A percentile compares a stretch with the other conserved stretches of the same genome.
Evolutionary conservation across 257 asterid species (phyloP).

Genomic region (Jaltomata sinuosa): DNA sequence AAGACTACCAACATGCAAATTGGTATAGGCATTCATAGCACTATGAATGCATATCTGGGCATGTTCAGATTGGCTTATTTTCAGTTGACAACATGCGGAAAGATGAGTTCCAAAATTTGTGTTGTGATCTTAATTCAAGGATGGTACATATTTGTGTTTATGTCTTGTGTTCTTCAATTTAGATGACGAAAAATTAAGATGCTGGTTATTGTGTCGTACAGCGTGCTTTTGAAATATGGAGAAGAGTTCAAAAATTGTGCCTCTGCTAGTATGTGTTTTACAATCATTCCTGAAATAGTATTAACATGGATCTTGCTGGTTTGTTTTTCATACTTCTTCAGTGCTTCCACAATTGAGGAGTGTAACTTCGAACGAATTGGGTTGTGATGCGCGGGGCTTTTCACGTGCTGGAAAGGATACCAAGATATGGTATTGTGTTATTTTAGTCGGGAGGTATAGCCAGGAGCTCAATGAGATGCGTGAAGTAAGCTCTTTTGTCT

Average conservation of each 20-base stretch:
- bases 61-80: neutral
- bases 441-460: constrained; percentile 85
- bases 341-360: constrained; percentile 97
- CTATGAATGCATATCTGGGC: neutral
- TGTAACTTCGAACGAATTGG: constrained; percentile 68
- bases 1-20: neutral
- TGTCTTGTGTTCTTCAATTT: neutral
- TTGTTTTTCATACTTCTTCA: constrained; percentile 18
- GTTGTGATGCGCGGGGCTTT: constrained; percentile 77
- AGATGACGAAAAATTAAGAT: neutral
- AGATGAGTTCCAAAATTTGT: neutral
- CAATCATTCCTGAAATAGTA: constrained; percentile 10
- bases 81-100: neutral
- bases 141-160: neutral
- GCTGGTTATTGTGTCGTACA: neutral
- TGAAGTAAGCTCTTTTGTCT: constrained; percentile 48
- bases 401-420: constrained; percentile 82
- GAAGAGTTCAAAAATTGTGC: neutral
- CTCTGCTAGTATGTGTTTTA: neutral
- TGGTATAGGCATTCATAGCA: neutral
- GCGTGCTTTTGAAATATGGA: neutral
- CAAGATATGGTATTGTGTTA: constrained; percentile 89
- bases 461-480: constrained; percentile 90
- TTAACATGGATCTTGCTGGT: neutral
- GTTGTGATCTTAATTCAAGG: neutral